A percentile compares a stretch with the other conserved stretches of the same genome.
phyloP scores from a whole-genome alignment of 139 green algal genomes.

The Coelastrella sp. region DNA sequence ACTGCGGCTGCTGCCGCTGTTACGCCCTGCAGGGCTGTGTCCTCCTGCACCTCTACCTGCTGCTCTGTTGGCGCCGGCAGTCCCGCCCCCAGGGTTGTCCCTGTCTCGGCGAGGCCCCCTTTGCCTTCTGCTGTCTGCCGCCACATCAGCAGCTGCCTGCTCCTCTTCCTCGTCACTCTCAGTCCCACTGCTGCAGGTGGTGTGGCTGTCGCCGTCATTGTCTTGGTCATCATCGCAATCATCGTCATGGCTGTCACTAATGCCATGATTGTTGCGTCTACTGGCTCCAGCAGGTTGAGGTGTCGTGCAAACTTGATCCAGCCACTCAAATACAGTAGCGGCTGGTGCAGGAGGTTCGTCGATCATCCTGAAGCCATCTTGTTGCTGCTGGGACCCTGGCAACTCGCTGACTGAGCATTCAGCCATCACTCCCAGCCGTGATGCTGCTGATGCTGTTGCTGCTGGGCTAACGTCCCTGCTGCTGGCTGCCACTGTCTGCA shows the following conservation, averaged over 20 bases:
- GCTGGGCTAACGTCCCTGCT: not conserved
- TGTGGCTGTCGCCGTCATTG: not conserved
- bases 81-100: not conserved
- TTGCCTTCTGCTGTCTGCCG: not conserved
- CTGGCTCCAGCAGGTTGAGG: not conserved
- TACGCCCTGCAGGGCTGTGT: not conserved
- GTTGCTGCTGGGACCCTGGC: not conserved
- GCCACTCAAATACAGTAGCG: not conserved
- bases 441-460: not conserved
- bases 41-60: not conserved
- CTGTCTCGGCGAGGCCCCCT: not conserved
- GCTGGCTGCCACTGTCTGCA: constrained; percentile 11
- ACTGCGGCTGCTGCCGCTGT: not conserved
- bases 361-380: too few relatives aligned
- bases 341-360: not conserved
- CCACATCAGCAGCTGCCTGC: not conserved
- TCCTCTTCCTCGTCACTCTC: not conserved
- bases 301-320: not conserved
- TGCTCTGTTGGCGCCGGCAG: not conserved
- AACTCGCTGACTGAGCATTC: not conserved
- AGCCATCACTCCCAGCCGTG: not conserved
- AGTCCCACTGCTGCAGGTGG: not conserved
- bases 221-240: not conserved
- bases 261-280: not conserved
- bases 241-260: not conserved